Conservation (phyloP, 306 rosid species). For the Benincasa hispida region DNA sequence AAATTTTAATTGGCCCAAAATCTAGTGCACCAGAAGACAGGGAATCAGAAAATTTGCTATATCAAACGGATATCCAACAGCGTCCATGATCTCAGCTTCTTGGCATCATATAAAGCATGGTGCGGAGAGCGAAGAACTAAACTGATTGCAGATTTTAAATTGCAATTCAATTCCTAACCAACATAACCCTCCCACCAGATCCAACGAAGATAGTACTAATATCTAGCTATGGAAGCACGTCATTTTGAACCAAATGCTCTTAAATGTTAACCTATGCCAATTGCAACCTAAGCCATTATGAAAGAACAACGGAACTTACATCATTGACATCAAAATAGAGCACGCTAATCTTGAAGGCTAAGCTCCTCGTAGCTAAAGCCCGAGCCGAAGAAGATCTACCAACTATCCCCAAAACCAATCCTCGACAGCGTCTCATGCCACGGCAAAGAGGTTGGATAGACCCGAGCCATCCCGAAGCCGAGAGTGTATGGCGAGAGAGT, state of each 20-base stretch:
- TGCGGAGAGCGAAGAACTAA: background rate
- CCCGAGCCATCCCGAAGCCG: conserved; percentile 98
- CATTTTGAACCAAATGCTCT: background rate
- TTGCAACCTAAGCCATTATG: background rate
- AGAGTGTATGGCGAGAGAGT: conserved; percentile 80
- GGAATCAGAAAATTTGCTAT: background rate
- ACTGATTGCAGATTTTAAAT: background rate
- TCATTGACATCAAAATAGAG: conserved; percentile 69
- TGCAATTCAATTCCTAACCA: background rate
- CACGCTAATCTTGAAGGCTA: conserved; percentile 93
- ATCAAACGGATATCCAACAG: background rate
- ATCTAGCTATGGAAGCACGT: background rate
- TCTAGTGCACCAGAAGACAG: background rate
- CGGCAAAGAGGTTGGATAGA: conserved; percentile 94
- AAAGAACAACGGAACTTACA: conserved; percentile 24
- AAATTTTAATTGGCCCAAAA: background rate
- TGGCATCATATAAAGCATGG: background rate
- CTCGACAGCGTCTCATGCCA: conserved; percentile 96
- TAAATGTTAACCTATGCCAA: background rate
- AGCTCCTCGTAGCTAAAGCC: conserved; percentile 82
- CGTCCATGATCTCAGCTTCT: background rate
- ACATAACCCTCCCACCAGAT: background rate
- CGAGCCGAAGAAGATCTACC: conserved; percentile 94
- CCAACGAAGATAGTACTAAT: background rate
- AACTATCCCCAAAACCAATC: conserved; percentile 77